These are phyloP conservation scores for Steccherinum ochraceum DNA, from an alignment of 768 basidiomycete species.

Conservation along the genomic window DNA sequence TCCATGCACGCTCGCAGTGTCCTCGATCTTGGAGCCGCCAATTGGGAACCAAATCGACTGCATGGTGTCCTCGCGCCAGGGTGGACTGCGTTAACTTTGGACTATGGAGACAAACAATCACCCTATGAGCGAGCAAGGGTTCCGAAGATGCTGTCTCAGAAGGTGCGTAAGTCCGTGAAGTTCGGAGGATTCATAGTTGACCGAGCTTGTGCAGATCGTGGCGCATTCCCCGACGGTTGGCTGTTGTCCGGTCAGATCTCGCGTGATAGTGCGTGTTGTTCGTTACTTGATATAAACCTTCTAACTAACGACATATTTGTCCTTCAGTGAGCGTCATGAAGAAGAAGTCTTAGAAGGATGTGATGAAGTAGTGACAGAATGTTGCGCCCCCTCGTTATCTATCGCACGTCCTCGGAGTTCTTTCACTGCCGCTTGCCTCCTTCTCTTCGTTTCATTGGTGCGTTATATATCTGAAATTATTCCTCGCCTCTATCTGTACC, in stretches of 20 bases:
- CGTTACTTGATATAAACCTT: background rate
- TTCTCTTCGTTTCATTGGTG: background rate
- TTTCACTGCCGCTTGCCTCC: background rate
- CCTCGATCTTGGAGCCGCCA: too few relatives aligned
- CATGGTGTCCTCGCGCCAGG: too few relatives aligned
- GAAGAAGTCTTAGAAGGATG: slow-evolving; percentile 72
- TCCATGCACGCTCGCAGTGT: too few relatives aligned
- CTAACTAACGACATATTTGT: background rate
- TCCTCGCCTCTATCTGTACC: background rate
- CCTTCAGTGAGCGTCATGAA: slow-evolving; percentile 75
- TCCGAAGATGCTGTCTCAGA: slow-evolving; percentile 77
- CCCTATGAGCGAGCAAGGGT: slow-evolving; percentile 78
- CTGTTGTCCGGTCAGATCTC: slow-evolving; percentile 83
- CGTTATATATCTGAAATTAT: background rate
- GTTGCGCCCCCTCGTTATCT: background rate
- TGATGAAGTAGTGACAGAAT: slow-evolving; percentile 40
- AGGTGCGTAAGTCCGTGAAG: slow-evolving; percentile 32
- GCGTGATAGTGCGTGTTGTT: slow-evolving; percentile 61
- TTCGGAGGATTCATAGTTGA: background rate
- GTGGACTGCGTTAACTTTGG: too few relatives aligned
- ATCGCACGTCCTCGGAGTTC: slow-evolving; percentile 2
- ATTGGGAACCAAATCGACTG: too few relatives aligned
- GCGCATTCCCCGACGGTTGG: slow-evolving; percentile 80
- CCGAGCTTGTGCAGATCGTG: slow-evolving; percentile 48
- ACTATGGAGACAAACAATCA: slow-evolving; percentile 68